Base-by-base conservation (phyloP, 2,329 filamentous ascomycete species). In the Diaporthe citrichinensis region DNA sequence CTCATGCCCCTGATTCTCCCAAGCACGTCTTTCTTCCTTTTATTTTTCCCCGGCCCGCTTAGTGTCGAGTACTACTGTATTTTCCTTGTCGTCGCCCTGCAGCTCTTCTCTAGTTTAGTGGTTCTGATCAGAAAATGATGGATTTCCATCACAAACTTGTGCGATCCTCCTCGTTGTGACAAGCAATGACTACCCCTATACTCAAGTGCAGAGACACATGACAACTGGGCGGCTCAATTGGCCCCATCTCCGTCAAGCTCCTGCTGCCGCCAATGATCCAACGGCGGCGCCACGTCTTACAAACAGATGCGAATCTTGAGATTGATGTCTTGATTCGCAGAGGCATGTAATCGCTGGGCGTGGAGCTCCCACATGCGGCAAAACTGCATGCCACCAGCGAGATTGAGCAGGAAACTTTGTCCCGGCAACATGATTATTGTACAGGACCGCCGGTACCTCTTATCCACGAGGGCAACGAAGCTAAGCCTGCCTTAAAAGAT, bases 61-160 rank as follows among this genome's bases (percentile, higher is more conserved):
- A 76, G 76, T 75, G 62, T 73, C 73, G 73, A 77, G 71, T 77
- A 62, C 71, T 77, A 77, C 74, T 76, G 71, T 74, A 72, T 67
- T 77, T 77, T 76, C 72, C 71, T 76, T 77, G 59, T 76, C 74
- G 74, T 77, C 69, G 55, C 59, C 53, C 72, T 77, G 72, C 72
- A 74, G 74, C 74, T 76, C 74, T 76, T 77, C 72, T 72, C 71
- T 69, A 76, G 76, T 73, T 53, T 77, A 76, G 74, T 77, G 72
- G 55, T 77, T 71, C 72, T 72, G 61, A 72, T 72, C 61, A 77
- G 55, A 77, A 77, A 77, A 77, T 58, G 76, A 76, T 77, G 76
- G 74, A 4, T 53, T 55, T 67, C 76, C 76, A 76, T 77, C 76
- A 76, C 46, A 71, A 6, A 25, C 23, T 55, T 51, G 49, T 34